Evolutionary conservation across 768 basidiomycete genomes (phyloP).

Genomic region (Dioszegia crocea): DNA sequence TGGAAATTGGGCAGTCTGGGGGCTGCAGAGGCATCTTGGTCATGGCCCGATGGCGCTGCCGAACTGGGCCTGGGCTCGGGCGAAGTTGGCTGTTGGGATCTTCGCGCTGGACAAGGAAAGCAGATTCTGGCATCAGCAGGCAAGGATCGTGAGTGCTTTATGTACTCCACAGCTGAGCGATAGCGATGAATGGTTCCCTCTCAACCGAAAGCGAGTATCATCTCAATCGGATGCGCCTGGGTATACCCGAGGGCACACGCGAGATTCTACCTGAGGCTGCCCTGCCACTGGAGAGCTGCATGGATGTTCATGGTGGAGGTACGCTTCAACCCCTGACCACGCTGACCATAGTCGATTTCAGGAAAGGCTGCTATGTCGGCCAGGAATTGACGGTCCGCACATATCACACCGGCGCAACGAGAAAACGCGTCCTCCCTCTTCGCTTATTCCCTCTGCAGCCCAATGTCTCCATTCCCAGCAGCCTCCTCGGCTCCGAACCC

Average conservation of each 20-base stretch:
- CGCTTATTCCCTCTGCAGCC: slow-evolving; percentile 50
- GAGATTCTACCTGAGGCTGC: slow-evolving; percentile 75
- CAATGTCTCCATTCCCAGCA: not conserved
- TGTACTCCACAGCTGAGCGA: not conserved
- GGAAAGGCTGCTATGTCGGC: slow-evolving; percentile 96
- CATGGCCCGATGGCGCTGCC: slow-evolving; percentile 57
- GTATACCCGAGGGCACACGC: slow-evolving; percentile 77
- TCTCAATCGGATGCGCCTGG: slow-evolving; percentile 71
- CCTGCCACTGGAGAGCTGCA: slow-evolving; percentile 89
- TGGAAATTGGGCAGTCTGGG: slow-evolving; percentile 68
- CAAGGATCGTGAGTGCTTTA: slow-evolving; percentile 61
- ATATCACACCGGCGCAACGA: slow-evolving; percentile 84
- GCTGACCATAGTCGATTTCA: slow-evolving; percentile 69
- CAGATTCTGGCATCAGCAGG: slow-evolving; percentile 68
- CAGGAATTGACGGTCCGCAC: slow-evolving; percentile 96
- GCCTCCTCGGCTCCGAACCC: not conserved
- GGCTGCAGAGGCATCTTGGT: slow-evolving; percentile 73
- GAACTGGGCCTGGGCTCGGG: slow-evolving; percentile 36
- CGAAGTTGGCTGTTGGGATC: slow-evolving; percentile 49
- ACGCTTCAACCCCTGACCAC: slow-evolving; percentile 38
- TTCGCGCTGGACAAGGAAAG: slow-evolving; percentile 43
- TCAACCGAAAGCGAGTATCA: slow-evolving; percentile 54
- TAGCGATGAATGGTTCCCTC: slow-evolving; percentile 11
- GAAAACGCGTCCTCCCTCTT: slow-evolving; percentile 88
- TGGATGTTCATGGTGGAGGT: slow-evolving; percentile 94